A percentile compares a stretch with the other conserved stretches of the same genome.
Evolutionary conservation across 805 yeast genomes (phyloP).

Genomic region (Yamadazyma takamatsuzukensis): DNA sequence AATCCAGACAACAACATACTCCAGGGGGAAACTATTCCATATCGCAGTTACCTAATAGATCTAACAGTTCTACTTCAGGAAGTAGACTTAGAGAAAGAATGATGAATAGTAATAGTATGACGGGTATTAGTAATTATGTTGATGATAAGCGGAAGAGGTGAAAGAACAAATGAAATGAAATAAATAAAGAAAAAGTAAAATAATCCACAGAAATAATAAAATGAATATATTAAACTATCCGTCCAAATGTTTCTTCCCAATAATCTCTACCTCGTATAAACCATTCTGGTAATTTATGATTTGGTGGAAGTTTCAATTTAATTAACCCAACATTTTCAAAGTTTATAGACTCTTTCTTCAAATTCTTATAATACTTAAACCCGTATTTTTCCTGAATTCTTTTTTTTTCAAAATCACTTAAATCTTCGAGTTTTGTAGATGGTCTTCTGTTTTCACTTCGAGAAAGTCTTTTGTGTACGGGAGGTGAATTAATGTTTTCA

Average conservation of each 20-base stretch:
- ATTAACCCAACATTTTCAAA: constrained; percentile 37
- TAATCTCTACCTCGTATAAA: constrained; percentile 56
- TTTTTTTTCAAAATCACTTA: constrained; percentile 12
- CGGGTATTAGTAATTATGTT: constrained; percentile 11
- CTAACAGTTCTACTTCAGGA: constrained; percentile 25
- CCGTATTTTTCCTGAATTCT: constrained; percentile 21
- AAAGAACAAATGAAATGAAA: not conserved
- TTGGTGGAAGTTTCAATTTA: constrained; percentile 56
- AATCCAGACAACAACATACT: constrained; percentile 34
- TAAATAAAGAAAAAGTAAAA: not conserved
- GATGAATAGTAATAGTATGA: constrained; percentile 17
- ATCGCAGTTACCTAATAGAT: constrained; percentile 18
- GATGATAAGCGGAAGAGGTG: not conserved
- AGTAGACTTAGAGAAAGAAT: constrained; percentile 27
- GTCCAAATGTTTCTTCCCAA: constrained; percentile 53
- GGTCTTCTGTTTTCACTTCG: constrained; percentile 7
- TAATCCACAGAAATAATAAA: not conserved
- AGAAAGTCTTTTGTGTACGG: constrained; percentile 4
- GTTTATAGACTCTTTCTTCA: constrained; percentile 26
- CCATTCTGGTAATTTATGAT: constrained; percentile 70
- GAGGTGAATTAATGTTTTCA: constrained; percentile 5
- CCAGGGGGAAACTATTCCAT: constrained; percentile 29
- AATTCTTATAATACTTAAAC: constrained; percentile 41
- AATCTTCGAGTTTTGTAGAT: constrained; percentile 9
- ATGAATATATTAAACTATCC: not conserved